These are phyloP conservation scores for Paecilomyces niveus DNA, from an alignment of 2,329 filamentous ascomycete species.

Conservation along the genomic window DNA sequence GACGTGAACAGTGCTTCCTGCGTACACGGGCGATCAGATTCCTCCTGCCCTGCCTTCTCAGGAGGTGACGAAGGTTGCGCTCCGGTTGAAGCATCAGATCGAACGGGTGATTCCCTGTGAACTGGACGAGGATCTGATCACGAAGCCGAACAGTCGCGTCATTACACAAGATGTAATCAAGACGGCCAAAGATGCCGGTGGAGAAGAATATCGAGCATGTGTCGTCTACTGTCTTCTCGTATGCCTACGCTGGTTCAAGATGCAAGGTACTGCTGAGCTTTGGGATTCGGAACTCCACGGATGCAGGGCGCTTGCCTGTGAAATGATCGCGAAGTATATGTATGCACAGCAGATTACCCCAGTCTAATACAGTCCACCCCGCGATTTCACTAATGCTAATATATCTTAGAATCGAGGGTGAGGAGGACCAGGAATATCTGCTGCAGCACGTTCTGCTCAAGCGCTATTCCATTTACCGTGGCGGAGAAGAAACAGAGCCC, in stretches of 20 bases:
- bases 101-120: constrained; percentile 88
- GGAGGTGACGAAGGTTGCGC: constrained; percentile 81
- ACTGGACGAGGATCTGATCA: constrained; percentile 68
- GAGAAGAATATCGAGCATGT: constrained; percentile 64
- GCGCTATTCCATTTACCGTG: constrained; percentile 73
- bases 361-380: not conserved
- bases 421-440: constrained; percentile 72
- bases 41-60: constrained; percentile 63
- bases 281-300: constrained; percentile 87
- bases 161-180: constrained; percentile 73
- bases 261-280: constrained; percentile 71
- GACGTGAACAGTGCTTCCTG: constrained; percentile 34
- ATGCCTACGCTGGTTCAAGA: constrained; percentile 67
- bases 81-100: constrained; percentile 84
- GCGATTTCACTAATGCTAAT: not conserved
- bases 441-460: constrained; percentile 77
- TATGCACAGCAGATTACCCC: constrained; percentile 14
- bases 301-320: constrained; percentile 72
- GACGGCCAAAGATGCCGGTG: constrained; percentile 76
- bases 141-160: constrained; percentile 71
- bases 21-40: constrained; percentile 29
- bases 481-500: constrained; percentile 64
- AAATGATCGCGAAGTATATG: constrained; percentile 80
- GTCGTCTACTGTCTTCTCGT: constrained; percentile 80
- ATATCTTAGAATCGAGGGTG: constrained; percentile 64